phyloP scores from a whole-genome alignment of 2,329 filamentous ascomycete species.

The Fusarium sp. region DNA sequence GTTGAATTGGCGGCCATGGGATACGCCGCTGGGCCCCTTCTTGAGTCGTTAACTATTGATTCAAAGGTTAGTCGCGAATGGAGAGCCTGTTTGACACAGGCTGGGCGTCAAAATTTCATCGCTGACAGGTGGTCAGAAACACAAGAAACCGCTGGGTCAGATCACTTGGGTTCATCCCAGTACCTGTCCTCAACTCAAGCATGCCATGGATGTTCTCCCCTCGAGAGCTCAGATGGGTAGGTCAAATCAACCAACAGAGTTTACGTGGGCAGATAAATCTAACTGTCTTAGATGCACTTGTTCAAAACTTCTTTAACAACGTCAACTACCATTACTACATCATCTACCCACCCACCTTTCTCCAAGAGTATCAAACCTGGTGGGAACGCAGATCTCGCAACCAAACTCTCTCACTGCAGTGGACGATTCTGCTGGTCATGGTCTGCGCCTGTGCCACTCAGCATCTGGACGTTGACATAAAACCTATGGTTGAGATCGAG shows the following conservation, averaged over 20 bases:
- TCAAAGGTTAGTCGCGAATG: slow-evolving; percentile 34
- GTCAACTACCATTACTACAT: slow-evolving; percentile 55
- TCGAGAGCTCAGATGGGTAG: slow-evolving; percentile 50
- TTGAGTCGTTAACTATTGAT: slow-evolving; percentile 43
- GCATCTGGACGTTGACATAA: slow-evolving; percentile 46
- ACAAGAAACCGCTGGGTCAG: slow-evolving; percentile 32
- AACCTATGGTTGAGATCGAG: slow-evolving; percentile 46
- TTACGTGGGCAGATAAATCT: not conserved
- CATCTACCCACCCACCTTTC: slow-evolving; percentile 50
- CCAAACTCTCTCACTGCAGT: slow-evolving; percentile 49
- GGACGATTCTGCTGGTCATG: slow-evolving; percentile 53
- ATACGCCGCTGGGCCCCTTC: slow-evolving; percentile 49
- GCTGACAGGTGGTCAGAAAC: slow-evolving; percentile 1
- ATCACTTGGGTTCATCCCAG: slow-evolving; percentile 32
- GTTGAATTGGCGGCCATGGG: slow-evolving; percentile 50
- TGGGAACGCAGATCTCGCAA: slow-evolving; percentile 45
- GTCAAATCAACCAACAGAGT: not conserved
- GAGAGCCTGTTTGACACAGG: not conserved
- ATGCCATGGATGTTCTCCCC: slow-evolving; percentile 48
- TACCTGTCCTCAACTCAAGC: slow-evolving; percentile 48
- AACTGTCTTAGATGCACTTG: slow-evolving; percentile 46
- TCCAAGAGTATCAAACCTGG: slow-evolving; percentile 52
- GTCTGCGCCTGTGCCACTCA: slow-evolving; percentile 53
- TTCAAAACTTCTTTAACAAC: slow-evolving; percentile 51
- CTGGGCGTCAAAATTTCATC: rapidly evolving